phyloP scores from a whole-genome alignment of 148 eudicot species.

The Rhododendron ovatum region DNA sequence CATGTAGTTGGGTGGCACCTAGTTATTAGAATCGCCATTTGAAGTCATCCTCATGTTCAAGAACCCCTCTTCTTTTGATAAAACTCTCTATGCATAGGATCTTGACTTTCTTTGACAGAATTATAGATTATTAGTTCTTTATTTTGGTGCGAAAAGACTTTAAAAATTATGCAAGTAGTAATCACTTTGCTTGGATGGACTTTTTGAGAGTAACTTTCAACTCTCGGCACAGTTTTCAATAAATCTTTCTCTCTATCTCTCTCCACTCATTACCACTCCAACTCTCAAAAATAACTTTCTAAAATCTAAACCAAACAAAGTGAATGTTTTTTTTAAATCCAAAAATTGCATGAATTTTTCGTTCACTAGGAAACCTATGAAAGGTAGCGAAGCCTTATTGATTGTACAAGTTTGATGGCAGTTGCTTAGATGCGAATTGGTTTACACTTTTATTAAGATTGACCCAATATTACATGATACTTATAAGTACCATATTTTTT shows the following conservation, averaged over 20 bases:
- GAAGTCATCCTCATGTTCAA: not conserved
- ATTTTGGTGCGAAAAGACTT: not conserved
- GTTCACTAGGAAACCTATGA: not conserved
- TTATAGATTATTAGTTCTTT: not conserved
- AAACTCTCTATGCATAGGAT: not conserved
- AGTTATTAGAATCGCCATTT: not conserved
- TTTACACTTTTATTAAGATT: not conserved
- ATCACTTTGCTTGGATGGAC: too few species aligned
- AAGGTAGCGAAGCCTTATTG: not conserved
- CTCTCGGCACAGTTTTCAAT: too few species aligned
- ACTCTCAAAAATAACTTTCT: too few species aligned
- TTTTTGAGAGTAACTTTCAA: too few species aligned
- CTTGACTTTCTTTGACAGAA: not conserved
- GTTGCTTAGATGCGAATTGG: not conserved
- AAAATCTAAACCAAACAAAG: too few species aligned
- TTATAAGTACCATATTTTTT: not conserved
- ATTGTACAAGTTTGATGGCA: not conserved
- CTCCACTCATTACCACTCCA: too few species aligned
- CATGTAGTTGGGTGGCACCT: not conserved
- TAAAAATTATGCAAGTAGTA: not conserved
- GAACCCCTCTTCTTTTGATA: not conserved
- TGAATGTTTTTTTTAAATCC: not conserved
- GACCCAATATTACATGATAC: not conserved
- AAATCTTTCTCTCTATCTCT: too few species aligned
- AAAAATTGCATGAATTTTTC: not conserved